These are phyloP conservation scores for Schoenoplectus triqueter DNA, from an alignment of 202 grass and related monocot genomes.

Conservation along the genomic window DNA sequence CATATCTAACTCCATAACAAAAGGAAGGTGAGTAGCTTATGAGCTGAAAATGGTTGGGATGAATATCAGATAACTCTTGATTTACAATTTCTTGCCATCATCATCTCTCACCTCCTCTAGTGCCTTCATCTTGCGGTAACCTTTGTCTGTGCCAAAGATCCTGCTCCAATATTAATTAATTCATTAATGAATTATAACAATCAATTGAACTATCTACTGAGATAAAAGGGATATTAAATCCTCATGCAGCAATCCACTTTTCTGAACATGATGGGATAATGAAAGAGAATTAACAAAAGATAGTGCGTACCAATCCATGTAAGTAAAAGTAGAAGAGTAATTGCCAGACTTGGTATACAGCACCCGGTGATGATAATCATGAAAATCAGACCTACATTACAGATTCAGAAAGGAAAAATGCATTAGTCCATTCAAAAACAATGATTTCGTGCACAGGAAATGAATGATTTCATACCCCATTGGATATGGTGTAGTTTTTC, in stretches of 20 bases:
- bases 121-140: constrained; percentile 64
- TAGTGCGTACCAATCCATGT: constrained; percentile 80
- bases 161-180: constrained; percentile 39
- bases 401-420: not conserved
- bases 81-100: constrained; percentile 45
- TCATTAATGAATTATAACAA: not conserved
- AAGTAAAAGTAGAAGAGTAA: constrained; percentile 91
- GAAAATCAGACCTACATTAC: constrained; percentile 66
- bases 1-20: constrained; percentile 31
- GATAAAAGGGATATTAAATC: not conserved
- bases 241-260: constrained; percentile 17
- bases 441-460: too few relatives aligned
- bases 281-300: not conserved
- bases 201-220: not conserved
- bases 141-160: constrained; percentile 75
- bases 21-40: not conserved
- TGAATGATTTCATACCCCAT: not conserved
- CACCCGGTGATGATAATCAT: constrained; percentile 92
- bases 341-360: constrained; percentile 93
- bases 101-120: constrained; percentile 59
- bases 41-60: constrained; percentile 16
- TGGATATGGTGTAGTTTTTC: not conserved
- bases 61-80: constrained; percentile 11
- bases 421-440: constrained; percentile 1
- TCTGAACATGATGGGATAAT: not conserved